These are phyloP conservation scores for Candida pseudofarinosa DNA, from an alignment of 805 yeast species.

Conservation along the genomic window DNA sequence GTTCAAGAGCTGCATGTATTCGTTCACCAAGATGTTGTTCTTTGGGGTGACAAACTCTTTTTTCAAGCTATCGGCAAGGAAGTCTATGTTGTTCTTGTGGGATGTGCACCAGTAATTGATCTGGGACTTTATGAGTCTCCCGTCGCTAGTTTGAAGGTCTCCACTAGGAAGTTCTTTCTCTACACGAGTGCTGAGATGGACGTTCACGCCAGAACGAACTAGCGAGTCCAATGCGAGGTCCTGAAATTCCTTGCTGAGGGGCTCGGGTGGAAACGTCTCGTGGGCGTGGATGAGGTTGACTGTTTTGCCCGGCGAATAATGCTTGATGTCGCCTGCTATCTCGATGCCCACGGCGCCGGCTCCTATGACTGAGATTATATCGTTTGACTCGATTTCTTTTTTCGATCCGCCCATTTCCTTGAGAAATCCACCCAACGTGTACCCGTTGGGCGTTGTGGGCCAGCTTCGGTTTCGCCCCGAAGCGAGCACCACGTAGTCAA, in stretches of 20 bases:
- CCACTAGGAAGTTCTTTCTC: slow-evolving; percentile 21
- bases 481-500: slow-evolving; percentile 47
- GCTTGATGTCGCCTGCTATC: slow-evolving; percentile 38
- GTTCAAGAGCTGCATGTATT: slow-evolving; percentile 29
- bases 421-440: slow-evolving; percentile 30
- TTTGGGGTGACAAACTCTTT: slow-evolving; percentile 20
- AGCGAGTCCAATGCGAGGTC: slow-evolving; percentile 22
- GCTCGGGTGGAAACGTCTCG: slow-evolving; percentile 34
- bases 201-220: slow-evolving; percentile 22
- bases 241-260: slow-evolving; percentile 27
- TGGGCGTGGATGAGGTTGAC: slow-evolving; percentile 40
- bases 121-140: slow-evolving; percentile 22
- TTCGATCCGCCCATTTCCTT: slow-evolving; percentile 39
- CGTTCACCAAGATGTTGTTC: slow-evolving; percentile 32
- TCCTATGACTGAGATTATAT: slow-evolving; percentile 40
- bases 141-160: slow-evolving; percentile 24
- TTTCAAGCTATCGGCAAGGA: slow-evolving; percentile 19
- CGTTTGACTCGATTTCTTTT: slow-evolving; percentile 26
- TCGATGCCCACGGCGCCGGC: slow-evolving; percentile 45
- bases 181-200: slow-evolving; percentile 28
- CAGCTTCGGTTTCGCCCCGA: slow-evolving; percentile 49
- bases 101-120: slow-evolving; percentile 36
- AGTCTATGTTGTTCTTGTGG: slow-evolving; percentile 28
- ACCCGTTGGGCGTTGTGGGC: slow-evolving; percentile 52
- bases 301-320: slow-evolving; percentile 24